Conservation (phyloP, 2,329 filamentous ascomycete species). For the Juglanconis oblonga region DNA sequence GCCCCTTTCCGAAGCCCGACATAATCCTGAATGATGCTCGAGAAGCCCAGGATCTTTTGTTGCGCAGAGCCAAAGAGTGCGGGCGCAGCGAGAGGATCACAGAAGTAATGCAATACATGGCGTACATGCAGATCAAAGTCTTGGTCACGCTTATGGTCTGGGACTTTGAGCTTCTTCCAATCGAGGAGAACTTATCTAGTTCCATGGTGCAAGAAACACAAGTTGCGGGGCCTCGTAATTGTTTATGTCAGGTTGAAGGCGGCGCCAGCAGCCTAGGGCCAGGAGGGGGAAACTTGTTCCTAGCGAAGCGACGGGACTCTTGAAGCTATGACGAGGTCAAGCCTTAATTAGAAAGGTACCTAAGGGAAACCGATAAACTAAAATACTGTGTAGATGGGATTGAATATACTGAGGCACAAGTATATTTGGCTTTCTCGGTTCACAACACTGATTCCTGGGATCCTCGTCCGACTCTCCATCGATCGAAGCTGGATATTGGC, state of each 20-base stretch:
- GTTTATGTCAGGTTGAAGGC: not conserved
- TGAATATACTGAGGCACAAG: too few relatives aligned
- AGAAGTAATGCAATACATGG: slow-evolving; percentile 21
- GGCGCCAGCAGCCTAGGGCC: not conserved
- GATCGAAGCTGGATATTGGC: too few relatives aligned
- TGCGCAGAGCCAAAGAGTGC: slow-evolving; percentile 2
- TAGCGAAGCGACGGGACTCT: too few relatives aligned
- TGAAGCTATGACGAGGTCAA: too few relatives aligned
- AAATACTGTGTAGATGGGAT: too few relatives aligned
- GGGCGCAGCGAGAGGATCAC: slow-evolving; percentile 26
- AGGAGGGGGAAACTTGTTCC: too few relatives aligned
- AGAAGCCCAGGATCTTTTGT: not conserved
- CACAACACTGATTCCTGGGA: too few relatives aligned
- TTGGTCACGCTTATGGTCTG: slow-evolving; percentile 24
- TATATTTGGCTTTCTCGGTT: too few relatives aligned
- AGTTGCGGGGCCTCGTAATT: not conserved
- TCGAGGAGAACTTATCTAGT: slow-evolving; percentile 14
- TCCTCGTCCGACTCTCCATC: too few relatives aligned
- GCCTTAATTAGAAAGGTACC: too few relatives aligned
- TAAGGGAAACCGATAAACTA: too few relatives aligned
- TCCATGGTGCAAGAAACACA: not conserved
- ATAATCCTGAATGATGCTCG: slow-evolving; percentile 1
- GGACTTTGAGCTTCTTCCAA: slow-evolving; percentile 27
- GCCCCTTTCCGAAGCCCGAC: slow-evolving; percentile 24
- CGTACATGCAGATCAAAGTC: slow-evolving; percentile 26